Evolutionary conservation across 331 rosid genomes (phyloP).

Genomic region (Acacia pycnantha): DNA sequence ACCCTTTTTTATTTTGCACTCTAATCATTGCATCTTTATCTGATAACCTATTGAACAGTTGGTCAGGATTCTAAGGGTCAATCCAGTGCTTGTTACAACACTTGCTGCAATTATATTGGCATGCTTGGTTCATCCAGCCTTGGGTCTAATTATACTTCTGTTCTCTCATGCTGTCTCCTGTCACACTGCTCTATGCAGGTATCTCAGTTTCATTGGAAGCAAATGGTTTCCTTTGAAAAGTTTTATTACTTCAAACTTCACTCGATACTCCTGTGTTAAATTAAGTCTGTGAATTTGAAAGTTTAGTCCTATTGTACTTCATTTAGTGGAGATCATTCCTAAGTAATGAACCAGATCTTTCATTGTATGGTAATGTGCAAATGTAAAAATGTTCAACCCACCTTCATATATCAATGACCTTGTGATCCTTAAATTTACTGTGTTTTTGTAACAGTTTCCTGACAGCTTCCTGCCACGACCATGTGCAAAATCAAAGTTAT

Average conservation of each 20-base stretch:
- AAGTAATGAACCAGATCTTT: neutral
- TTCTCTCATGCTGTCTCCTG: conserved; percentile 75
- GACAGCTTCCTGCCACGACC: conserved; percentile 78
- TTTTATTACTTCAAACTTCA: neutral
- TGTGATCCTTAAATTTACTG: conserved; percentile 25
- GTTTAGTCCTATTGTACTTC: neutral
- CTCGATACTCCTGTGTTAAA: neutral
- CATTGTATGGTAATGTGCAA: neutral
- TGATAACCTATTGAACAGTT: conserved; percentile 52
- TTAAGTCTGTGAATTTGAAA: neutral
- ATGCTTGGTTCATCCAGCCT: conserved; percentile 83
- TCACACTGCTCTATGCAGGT: conserved; percentile 92
- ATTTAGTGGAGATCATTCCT: neutral
- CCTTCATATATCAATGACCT: neutral
- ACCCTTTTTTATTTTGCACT: neutral
- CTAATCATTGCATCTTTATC: conserved; percentile 30
- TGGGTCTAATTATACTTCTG: conserved; percentile 72
- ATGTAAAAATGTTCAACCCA: too few relatives aligned
- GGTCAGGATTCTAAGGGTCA: conserved; percentile 61
- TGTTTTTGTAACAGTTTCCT: conserved; percentile 72
- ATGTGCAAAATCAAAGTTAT: conserved; percentile 45
- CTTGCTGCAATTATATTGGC: conserved; percentile 69
- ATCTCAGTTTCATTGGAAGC: conserved; percentile 24
- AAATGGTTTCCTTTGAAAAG: neutral
- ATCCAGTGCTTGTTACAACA: conserved; percentile 62